phyloP scores from a whole-genome alignment of 2,329 filamentous ascomycete genomes.

The Ascochyta rabiei region DNA sequence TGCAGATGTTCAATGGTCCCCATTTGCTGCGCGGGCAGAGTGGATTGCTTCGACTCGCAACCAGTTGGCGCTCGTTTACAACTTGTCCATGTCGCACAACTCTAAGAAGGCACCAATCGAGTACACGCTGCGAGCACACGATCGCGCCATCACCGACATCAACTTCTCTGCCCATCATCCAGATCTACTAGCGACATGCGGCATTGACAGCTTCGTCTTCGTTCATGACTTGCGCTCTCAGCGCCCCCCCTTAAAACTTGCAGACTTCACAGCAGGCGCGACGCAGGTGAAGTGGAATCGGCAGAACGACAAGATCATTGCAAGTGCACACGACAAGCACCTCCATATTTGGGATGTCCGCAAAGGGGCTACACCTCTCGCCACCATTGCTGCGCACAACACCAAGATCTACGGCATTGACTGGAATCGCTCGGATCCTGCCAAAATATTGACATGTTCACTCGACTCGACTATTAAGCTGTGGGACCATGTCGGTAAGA shows the following conservation, averaged over 20 bases:
- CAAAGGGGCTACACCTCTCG: constrained; percentile 76
- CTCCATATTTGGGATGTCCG: constrained; percentile 90
- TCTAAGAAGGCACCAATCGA: constrained; percentile 78
- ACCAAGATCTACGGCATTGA: constrained; percentile 96
- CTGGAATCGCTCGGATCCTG: constrained; percentile 81
- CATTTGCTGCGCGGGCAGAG: constrained; percentile 85
- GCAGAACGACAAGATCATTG: constrained; percentile 82
- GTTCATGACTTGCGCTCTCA: constrained; percentile 81
- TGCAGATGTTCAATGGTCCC: constrained; percentile 96
- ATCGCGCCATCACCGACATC: constrained; percentile 90
- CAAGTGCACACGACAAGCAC: constrained; percentile 87
- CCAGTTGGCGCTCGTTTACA: constrained; percentile 93
- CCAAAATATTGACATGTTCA: constrained; percentile 82
- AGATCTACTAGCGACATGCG: constrained; percentile 86
- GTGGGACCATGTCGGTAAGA: constrained; percentile 76
- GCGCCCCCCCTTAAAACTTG: constrained; percentile 59
- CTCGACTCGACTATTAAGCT: constrained; percentile 92
- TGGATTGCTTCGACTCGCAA: constrained; percentile 96
- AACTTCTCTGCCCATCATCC: constrained; percentile 95
- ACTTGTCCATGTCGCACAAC: constrained; percentile 66
- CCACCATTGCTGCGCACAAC: constrained; percentile 83
- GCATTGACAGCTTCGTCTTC: constrained; percentile 91
- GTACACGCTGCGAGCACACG: constrained; percentile 84
- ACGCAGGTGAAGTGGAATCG: constrained; percentile 96
- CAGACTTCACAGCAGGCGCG: constrained; percentile 91